Conservation (phyloP, 306 rosid genomes). For the Albizia julibrissin region DNA sequence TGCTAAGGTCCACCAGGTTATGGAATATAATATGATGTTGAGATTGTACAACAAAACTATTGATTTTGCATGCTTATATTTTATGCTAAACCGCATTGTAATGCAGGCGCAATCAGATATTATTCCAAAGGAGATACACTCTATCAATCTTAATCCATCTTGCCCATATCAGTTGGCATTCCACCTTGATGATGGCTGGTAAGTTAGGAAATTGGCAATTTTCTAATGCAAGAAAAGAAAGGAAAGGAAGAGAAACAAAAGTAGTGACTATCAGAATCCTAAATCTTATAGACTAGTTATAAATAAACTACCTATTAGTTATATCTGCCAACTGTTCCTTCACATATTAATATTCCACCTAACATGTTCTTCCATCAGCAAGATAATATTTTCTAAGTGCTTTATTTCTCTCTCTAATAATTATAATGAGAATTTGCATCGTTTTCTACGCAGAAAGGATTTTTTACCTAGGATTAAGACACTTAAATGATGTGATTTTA, state of each 20-base stretch:
- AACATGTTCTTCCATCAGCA: background rate
- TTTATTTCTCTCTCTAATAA: background rate
- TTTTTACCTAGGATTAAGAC: background rate
- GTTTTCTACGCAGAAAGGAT: background rate
- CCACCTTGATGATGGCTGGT: constrained; percentile 96
- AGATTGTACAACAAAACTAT: background rate
- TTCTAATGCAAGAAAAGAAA: background rate
- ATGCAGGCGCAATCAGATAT: constrained; percentile 79
- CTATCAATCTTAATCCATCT: constrained; percentile 71
- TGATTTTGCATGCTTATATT: background rate
- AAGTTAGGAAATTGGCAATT: constrained; percentile 31
- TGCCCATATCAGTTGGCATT: constrained; percentile 89
- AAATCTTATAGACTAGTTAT: too few species aligned
- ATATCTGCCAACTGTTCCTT: background rate
- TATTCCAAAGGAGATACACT: constrained; percentile 61
- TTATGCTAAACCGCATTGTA: constrained; percentile 5
- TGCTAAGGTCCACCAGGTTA: background rate
- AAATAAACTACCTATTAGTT: background rate
- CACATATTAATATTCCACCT: background rate
- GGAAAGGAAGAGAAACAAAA: background rate
- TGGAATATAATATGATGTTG: background rate
- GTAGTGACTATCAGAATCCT: too few species aligned
- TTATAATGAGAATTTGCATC: background rate
- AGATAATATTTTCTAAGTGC: constrained; percentile 7
- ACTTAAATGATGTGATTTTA: background rate